A percentile compares a stretch with the other conserved stretches of the same genome.
phyloP scores from a whole-genome alignment of 306 rosid genomes.

The Luffa aegyptiaca region DNA sequence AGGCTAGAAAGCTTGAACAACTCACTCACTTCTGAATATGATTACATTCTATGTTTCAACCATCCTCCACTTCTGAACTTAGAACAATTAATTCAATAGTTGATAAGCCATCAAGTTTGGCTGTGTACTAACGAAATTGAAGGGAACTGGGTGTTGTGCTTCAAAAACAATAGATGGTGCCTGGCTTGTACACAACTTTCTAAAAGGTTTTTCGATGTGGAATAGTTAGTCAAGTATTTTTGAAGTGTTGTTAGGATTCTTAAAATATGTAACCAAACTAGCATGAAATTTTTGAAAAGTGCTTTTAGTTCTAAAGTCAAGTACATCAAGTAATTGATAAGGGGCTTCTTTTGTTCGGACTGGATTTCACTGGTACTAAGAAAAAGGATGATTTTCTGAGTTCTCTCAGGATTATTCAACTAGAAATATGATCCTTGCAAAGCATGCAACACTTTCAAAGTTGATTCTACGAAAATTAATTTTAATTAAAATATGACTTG shows the following conservation, averaged over 20 bases:
- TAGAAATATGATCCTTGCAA: too few species aligned
- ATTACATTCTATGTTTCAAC: not conserved
- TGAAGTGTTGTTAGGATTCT: not conserved
- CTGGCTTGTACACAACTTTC: not conserved
- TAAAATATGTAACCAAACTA: not conserved
- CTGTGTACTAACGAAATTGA: not conserved
- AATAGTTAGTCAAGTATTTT: not conserved
- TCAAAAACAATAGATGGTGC: not conserved
- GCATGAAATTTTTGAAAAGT: not conserved
- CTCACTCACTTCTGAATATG: slow-evolving; percentile 39
- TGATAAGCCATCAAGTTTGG: not conserved
- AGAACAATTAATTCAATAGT: not conserved
- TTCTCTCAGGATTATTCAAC: too few species aligned
- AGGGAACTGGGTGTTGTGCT: not conserved
- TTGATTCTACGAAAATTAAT: too few species aligned
- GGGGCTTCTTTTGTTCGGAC: too few species aligned
- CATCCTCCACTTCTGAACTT: not conserved
- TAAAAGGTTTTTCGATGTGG: not conserved
- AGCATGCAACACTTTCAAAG: too few species aligned
- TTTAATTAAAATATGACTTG: too few species aligned
- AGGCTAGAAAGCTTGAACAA: slow-evolving; percentile 75
- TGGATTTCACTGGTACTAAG: not conserved
- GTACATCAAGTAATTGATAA: too few species aligned
- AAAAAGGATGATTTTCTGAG: not conserved
- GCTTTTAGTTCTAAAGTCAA: not conserved